A percentile compares a stretch with the other conserved stretches of the same genome.
Conservation (phyloP, 352 stramenopile genomes). For the Globisporangium canariense region DNA sequence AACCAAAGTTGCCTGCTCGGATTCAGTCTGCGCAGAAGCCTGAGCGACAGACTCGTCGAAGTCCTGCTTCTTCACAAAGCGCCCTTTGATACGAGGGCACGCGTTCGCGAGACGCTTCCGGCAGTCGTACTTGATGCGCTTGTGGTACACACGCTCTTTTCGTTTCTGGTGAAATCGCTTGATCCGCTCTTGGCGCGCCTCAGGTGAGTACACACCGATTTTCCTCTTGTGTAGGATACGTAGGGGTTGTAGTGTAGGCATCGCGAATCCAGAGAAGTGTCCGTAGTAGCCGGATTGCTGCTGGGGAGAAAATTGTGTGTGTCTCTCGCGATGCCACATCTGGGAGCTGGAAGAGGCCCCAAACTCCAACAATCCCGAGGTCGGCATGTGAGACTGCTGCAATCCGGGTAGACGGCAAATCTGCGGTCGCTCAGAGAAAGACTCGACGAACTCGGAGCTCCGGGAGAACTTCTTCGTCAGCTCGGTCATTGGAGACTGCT, state of each 20-base stretch:
- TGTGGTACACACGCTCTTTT: slow-evolving; percentile 65
- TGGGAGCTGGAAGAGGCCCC: background rate
- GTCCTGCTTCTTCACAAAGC: slow-evolving; percentile 48
- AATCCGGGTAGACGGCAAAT: slow-evolving; percentile 7
- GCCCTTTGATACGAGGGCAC: slow-evolving; percentile 66
- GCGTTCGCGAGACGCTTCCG: slow-evolving; percentile 66
- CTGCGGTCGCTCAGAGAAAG: background rate
- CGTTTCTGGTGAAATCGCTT: slow-evolving; percentile 72
- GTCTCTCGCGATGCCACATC: background rate
- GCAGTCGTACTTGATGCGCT: slow-evolving; percentile 73
- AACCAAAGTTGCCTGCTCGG: background rate
- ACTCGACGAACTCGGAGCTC: background rate
- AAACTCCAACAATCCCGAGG: background rate
- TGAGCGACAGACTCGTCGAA: background rate
- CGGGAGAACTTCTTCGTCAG: slow-evolving; percentile 9
- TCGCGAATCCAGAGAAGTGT: background rate
- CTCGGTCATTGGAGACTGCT: slow-evolving; percentile 13
- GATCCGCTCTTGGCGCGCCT: slow-evolving; percentile 48
- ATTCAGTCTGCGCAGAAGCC: background rate
- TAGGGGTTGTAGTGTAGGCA: background rate
- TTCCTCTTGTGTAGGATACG: slow-evolving; percentile 20
- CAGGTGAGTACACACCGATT: slow-evolving; percentile 64
- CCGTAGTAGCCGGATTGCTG: background rate
- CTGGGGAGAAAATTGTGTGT: background rate
- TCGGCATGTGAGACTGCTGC: background rate